Evolutionary conservation across 345 rosid species (phyloP), one percentile per base, ranked within the genome.

Genomic region (Linum trigynum): DNA sequence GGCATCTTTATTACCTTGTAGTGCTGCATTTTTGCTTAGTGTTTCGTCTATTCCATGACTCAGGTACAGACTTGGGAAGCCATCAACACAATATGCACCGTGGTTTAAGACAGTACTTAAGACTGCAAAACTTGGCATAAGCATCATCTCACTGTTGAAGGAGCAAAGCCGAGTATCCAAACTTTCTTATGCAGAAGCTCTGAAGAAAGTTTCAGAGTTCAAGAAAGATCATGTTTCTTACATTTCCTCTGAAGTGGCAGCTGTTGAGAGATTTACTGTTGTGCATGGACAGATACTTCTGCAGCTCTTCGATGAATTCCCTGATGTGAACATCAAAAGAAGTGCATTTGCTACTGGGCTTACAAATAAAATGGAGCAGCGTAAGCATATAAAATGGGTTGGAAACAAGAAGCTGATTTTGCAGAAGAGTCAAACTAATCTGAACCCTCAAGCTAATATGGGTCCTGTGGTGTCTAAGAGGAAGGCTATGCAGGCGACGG

Each of bases 21-120:
- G 32, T 39, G 15, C 61, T 23, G 53, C 57, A 40, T 64, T 38
- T 42, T 66, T 55, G 57, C 65, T 58, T 57, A 42, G 38, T 37
- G 64, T 57, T 76, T 66, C 81, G 14, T 62, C n/a, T 41, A 12
- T 14, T 62, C 5, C 5, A 7, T 38, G 17, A 14, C n/a, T 62
- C 51, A 92, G 97, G 96, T 92, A 92, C 74, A 78, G 90, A 75
- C 96, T 89, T 37, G 98, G 96, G 5, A 79, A 79, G 73, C 98
- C 98, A 6, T 84, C 95, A 41, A 84, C 85, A 70, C 88, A 84
- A 53, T 92, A 89, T 77, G 81, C 83, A 39, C 85, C 88, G 5
- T 92, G 98, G 96, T 82, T 73, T 70, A 75, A 69, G 68, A 84
- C 91, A 42, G 88, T 87, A 38, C 68, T 87, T 36, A 87, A 84